These are phyloP conservation scores for Tulasnella sp. DNA, from an alignment of 768 basidiomycete genomes.

Conservation along the genomic window DNA sequence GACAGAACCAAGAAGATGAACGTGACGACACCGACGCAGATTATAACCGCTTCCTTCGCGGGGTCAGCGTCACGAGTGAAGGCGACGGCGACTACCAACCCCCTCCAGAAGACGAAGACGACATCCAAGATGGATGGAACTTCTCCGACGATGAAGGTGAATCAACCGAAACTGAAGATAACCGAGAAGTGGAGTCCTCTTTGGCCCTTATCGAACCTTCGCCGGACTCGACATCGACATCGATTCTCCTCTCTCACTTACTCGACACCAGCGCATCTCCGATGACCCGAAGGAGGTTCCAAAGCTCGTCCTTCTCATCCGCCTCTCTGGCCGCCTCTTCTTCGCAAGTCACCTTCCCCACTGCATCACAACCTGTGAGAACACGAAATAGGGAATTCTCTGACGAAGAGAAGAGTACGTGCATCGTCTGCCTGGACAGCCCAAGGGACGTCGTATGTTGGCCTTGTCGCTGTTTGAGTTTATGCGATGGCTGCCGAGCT, in stretches of 20 bases:
- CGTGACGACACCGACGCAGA: background rate
- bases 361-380: background rate
- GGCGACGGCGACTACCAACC: constrained; percentile 11
- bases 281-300: constrained; percentile 7
- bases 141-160: constrained; percentile 21
- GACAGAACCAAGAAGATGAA: background rate
- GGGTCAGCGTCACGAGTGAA: background rate
- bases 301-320: background rate
- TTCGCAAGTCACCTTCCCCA: background rate
- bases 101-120: background rate
- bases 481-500: constrained; percentile 25
- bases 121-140: background rate
- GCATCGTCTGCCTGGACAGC: constrained; percentile 22
- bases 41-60: constrained; percentile 23
- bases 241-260: constrained; percentile 28
- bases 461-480: constrained; percentile 24
- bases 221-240: background rate
- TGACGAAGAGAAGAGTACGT: constrained; percentile 21
- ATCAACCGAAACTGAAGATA: background rate
- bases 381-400: background rate
- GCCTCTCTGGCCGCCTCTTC: background rate
- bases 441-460: constrained; percentile 26
- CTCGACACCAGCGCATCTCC: constrained; percentile 13
- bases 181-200: constrained; percentile 4
- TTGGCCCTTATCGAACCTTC: constrained; percentile 16